phyloP scores from a whole-genome alignment of 768 basidiomycete species.

The Boletus vermiculosoides region DNA sequence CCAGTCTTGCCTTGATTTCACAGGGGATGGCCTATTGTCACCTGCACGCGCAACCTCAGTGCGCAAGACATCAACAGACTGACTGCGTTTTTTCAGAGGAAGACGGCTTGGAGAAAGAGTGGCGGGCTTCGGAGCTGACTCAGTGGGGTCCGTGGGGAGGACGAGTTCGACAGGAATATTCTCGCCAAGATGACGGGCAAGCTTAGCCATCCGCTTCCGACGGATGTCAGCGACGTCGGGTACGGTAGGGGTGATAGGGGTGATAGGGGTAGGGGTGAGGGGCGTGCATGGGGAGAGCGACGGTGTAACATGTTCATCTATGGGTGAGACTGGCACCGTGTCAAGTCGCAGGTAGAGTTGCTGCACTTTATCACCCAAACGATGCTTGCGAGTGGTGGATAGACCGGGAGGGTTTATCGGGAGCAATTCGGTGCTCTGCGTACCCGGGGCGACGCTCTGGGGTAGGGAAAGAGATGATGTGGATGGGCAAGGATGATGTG shows the following conservation, averaged over 20 bases:
- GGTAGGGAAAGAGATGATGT: conserved; percentile 19
- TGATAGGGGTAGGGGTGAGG: conserved; percentile 17
- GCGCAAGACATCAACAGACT: conserved; percentile 13
- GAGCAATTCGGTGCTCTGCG: conserved; percentile 12
- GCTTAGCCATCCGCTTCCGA: conserved; percentile 55
- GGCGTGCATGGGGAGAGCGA: conserved; percentile 14
- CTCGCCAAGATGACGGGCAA: conserved; percentile 57
- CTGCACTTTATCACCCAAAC: conserved; percentile 14
- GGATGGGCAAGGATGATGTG: conserved; percentile 13
- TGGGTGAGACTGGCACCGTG: conserved; percentile 9
- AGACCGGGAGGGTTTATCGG: conserved; percentile 21
- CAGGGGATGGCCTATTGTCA: background rate
- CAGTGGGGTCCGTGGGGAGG: conserved; percentile 28
- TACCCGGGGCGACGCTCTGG: background rate
- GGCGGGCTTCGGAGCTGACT: background rate
- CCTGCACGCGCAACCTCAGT: background rate
- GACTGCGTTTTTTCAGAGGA: conserved; percentile 10
- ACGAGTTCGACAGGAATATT: conserved; percentile 58
- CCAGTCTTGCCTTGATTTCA: conserved; percentile 26
- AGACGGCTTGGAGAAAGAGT: background rate
- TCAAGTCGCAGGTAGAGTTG: conserved; percentile 27
- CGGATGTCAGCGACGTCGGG: conserved; percentile 36
- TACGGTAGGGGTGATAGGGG: conserved; percentile 20
- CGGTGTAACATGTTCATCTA: conserved; percentile 7
- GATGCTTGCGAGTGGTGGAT: conserved; percentile 10